Conservation (phyloP, 208 protist genomes). For the Vickermania ingenoplastis region DNA sequence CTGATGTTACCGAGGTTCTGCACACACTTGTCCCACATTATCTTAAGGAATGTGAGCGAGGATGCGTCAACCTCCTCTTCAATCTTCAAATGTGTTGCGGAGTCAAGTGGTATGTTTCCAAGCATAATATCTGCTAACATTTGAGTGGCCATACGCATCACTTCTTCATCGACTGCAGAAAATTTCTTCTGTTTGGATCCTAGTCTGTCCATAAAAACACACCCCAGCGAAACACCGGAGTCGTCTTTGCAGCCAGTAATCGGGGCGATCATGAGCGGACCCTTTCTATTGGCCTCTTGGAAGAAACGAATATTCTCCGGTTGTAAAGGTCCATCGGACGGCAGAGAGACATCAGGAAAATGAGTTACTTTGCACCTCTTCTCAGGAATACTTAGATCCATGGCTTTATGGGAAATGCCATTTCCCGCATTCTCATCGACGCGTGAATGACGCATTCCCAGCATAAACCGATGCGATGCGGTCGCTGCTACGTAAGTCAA, state of each 20-base stretch:
- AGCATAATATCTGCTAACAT: slow-evolving; percentile 32
- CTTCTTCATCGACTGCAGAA: slow-evolving; percentile 21
- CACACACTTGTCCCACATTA: slow-evolving; percentile 25
- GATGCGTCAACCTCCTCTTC: slow-evolving; percentile 23
- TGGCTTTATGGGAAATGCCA: slow-evolving; percentile 26
- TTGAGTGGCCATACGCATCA: slow-evolving; percentile 22
- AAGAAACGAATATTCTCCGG: slow-evolving; percentile 15
- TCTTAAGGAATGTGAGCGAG: slow-evolving; percentile 37
- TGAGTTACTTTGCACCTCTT: slow-evolving; percentile 7
- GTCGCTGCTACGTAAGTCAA: slow-evolving; percentile 29
- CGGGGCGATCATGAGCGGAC: slow-evolving; percentile 16
- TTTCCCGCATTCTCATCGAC: slow-evolving; percentile 12
- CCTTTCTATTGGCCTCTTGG: slow-evolving; percentile 22
- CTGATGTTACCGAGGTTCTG: slow-evolving; percentile 25
- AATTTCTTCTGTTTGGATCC: slow-evolving; percentile 23
- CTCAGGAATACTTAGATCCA: slow-evolving; percentile 5
- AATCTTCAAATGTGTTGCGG: slow-evolving; percentile 25
- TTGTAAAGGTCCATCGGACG: slow-evolving; percentile 4
- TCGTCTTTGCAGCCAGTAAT: slow-evolving; percentile 17
- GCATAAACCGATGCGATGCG: slow-evolving; percentile 26
- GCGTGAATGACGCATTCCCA: slow-evolving; percentile 18
- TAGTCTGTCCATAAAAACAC: slow-evolving; percentile 38
- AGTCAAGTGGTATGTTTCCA: slow-evolving; percentile 5
- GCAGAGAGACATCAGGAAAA: slow-evolving; percentile 16
- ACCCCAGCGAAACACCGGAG: slow-evolving; percentile 16